Evolutionary conservation across 2,329 filamentous ascomycete species (phyloP), one percentile per base, ranked within the genome.

Genomic region (Xylariaceae sp.): DNA sequence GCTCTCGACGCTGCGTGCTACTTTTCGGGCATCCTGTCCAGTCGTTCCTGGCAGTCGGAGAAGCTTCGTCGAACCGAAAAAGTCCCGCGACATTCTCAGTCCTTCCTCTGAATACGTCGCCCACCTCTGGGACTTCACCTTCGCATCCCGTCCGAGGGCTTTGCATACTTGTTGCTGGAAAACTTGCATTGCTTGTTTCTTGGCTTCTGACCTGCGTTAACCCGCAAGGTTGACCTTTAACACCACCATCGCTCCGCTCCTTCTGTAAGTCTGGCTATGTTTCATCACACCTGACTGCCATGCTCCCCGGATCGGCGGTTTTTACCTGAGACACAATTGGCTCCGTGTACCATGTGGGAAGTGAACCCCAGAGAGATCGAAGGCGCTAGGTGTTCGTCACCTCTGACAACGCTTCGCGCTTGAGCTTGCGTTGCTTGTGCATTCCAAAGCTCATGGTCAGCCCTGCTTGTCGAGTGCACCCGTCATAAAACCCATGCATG

Each of bases 381-480:
- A n/a, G 29, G 29, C 17, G 18, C 31, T 30, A 38, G 28, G 42
- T 33, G 29, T 13, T 28, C 35, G 42, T 55, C 47, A 47, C 51
- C 52, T 50, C 41, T 49, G 51, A 46, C 51, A 50, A 55, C 52
- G 37, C 46, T 39, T 45, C 41, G 38, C 39, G 35, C 42, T 34
- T 42, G 23, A 40, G 26, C 39, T 36, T 46, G 34, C 44, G 38
- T 50, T 38, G 36, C 40, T 45, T 44, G 34, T 38, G 40, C 49
- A 51, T 51, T 49, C 44, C 44, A 44, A 17, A 17, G 19, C 23
- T 29, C 9, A 24, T 12, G 29, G 16, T 31, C 30, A 12, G 15
- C 17, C 27, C 22, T 21, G 36, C 30, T 40, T 42, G 36, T 29
- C 24, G 29, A 22, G 32, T 31, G 33, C 38, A 32, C 45, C 32